Percentiles rank a stretch among this genome's conserved stretches.
These are phyloP conservation scores for Tilletiopsis washingtonensis DNA, from an alignment of 1,284 basidiomycete genomes.

Conservation along the genomic window DNA sequence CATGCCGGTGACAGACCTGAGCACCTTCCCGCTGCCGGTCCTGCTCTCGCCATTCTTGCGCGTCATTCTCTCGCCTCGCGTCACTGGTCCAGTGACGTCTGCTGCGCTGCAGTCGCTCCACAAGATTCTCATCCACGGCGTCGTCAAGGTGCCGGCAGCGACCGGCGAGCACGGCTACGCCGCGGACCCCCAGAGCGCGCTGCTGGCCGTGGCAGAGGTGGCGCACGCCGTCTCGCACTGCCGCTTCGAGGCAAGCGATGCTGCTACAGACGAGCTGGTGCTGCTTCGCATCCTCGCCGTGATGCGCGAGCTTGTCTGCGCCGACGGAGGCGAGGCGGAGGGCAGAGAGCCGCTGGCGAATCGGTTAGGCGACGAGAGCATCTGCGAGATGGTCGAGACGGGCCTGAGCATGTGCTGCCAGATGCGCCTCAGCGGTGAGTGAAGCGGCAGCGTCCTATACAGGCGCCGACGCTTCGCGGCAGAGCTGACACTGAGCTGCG, in stretches of 20 bases:
- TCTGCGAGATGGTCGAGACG: constrained; percentile 97
- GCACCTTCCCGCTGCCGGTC: constrained; percentile 25
- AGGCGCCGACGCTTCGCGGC: too few species aligned
- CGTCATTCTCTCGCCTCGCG: constrained; percentile 81
- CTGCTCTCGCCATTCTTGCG: constrained; percentile 62
- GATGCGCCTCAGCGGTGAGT: constrained; percentile 81
- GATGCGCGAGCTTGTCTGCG: constrained; percentile 69
- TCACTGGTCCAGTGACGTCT: constrained; percentile 88
- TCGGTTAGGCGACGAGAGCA: constrained; percentile 66
- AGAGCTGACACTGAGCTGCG: too few species aligned
- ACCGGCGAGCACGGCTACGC: not conserved
- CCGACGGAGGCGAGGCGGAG: constrained; percentile 48
- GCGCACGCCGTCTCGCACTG: constrained; percentile 87
- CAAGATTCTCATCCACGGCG: constrained; percentile 69
- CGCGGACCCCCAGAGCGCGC: constrained; percentile 43
- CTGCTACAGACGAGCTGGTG: constrained; percentile 76
- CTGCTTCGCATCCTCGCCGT: constrained; percentile 84
- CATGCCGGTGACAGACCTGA: too few species aligned
- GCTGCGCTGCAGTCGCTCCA: constrained; percentile 80
- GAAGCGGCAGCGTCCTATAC: too few species aligned
- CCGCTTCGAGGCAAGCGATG: constrained; percentile 94
- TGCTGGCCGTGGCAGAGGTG: constrained; percentile 66
- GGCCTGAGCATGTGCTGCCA: constrained; percentile 95
- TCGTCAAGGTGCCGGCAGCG: constrained; percentile 55
- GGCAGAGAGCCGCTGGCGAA: constrained; percentile 20